Conservation (phyloP, 225 moss, liverwort and hornwort genomes). For the Anthoceros angustus region DNA sequence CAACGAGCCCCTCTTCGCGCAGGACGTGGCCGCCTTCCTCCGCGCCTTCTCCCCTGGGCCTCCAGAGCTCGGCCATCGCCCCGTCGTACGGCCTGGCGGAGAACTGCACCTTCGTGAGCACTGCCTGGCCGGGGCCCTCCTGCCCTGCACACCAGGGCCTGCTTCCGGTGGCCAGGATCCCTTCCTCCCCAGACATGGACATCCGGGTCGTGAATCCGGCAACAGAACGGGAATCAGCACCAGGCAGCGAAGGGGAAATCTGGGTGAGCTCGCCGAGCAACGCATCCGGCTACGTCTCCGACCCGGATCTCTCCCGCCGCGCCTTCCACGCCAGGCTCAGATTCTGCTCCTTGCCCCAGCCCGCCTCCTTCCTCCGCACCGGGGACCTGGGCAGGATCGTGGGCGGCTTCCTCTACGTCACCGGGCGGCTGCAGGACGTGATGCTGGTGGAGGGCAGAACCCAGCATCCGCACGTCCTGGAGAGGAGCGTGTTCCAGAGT, state of each 20-base stretch:
- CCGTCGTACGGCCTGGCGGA: constrained; percentile 12
- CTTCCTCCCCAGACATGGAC: constrained; percentile 1
- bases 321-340: not conserved
- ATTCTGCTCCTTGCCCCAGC: not conserved
- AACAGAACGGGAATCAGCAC: not conserved
- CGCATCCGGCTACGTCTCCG: constrained; percentile 4
- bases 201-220: constrained; percentile 9
- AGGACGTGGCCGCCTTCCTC: not conserved
- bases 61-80: not conserved
- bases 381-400: not conserved
- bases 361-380: not conserved
- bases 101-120: constrained; percentile 10
- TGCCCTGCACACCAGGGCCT: not conserved
- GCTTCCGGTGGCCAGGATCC: not conserved
- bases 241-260: constrained; percentile 10
- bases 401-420: not conserved
- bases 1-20: constrained; percentile 8
- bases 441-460: not conserved
- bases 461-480: not conserved
- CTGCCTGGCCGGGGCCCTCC: not conserved
- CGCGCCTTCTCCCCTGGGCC: not conserved
- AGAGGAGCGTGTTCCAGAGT: not conserved
- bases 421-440: not conserved
- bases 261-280: constrained; percentile 9
- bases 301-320: not conserved